Evolutionary conservation across 1,284 basidiomycete species (phyloP).

Genomic region (Fomitiporia mediterranea): DNA sequence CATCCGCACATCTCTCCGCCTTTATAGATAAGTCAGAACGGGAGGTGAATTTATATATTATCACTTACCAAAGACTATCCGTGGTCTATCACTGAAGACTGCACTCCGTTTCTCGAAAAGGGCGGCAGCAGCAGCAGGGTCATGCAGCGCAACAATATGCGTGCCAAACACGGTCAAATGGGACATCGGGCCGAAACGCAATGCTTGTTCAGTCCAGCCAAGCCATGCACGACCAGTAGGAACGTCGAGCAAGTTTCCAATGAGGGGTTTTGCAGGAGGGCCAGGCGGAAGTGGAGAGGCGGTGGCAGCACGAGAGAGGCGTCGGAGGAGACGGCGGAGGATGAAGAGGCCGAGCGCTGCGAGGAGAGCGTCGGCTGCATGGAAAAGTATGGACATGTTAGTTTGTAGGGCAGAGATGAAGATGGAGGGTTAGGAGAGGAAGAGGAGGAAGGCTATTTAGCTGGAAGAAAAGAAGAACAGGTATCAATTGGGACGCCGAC

Average conservation of each 20-base stretch:
- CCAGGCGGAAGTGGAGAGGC: conserved; percentile 19
- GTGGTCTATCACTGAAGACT: conserved; percentile 18
- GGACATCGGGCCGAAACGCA: conserved; percentile 16
- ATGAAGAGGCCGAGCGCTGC: conserved; percentile 8
- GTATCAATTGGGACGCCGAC: too few species aligned
- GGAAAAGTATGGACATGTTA: neutral
- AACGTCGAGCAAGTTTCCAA: conserved; percentile 19
- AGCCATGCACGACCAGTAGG: conserved; percentile 16
- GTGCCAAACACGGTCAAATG: conserved; percentile 15
- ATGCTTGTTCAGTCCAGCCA: conserved; percentile 8
- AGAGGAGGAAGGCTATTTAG: neutral
- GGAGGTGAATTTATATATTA: neutral
- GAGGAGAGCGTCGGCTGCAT: conserved; percentile 7
- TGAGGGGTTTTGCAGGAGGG: conserved; percentile 13
- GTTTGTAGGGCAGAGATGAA: neutral
- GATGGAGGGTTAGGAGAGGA: neutral
- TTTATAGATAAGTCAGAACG: neutral
- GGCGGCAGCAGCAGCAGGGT: conserved; percentile 3
- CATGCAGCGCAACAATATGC: conserved; percentile 18
- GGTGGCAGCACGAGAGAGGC: neutral
- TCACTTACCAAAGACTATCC: conserved; percentile 13
- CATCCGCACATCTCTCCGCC: conserved; percentile 17
- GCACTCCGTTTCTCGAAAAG: conserved; percentile 18
- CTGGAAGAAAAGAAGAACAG: neutral
- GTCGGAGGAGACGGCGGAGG: conserved; percentile 1